Conservation (phyloP, 2,329 filamentous ascomycete species). For the Paraphaeosphaeria minitans region DNA sequence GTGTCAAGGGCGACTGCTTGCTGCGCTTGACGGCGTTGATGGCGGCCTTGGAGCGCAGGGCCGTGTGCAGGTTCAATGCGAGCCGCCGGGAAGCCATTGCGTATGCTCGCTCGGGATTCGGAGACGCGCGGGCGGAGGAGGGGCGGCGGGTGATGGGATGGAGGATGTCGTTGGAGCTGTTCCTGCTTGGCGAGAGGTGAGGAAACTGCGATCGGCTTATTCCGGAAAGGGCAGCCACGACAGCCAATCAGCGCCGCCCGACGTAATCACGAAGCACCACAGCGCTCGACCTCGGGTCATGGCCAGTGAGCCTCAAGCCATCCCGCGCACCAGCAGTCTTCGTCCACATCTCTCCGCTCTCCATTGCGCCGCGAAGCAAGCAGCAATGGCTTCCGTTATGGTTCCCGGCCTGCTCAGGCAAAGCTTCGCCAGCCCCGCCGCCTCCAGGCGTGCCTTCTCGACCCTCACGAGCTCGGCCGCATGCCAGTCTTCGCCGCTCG, state of each 20-base stretch:
- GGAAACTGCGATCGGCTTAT: constrained; percentile 18
- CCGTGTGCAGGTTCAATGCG: constrained; percentile 90
- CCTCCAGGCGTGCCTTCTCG: constrained; percentile 53
- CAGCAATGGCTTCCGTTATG: constrained; percentile 59
- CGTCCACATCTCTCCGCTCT: constrained; percentile 13
- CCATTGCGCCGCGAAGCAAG: constrained; percentile 13
- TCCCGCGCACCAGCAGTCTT: constrained; percentile 13
- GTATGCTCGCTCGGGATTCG: constrained; percentile 36
- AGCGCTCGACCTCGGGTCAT: constrained; percentile 14
- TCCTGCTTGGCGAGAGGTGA: constrained; percentile 32
- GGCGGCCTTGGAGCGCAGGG: constrained; percentile 85
- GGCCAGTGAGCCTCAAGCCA: constrained; percentile 7
- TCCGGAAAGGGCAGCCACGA: constrained; percentile 8
- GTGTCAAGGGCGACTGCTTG: constrained; percentile 67
- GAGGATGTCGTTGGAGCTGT: constrained; percentile 32
- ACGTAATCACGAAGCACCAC: constrained; percentile 11
- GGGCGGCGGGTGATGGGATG: constrained; percentile 33
- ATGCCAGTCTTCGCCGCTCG: constrained; percentile 38
- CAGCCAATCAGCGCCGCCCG: constrained; percentile 15
- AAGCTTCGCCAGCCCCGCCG: constrained; percentile 46
- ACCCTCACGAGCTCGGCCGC: constrained; percentile 47
- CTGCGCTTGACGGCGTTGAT: constrained; percentile 68
- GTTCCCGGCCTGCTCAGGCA: constrained; percentile 57
- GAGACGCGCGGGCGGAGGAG: constrained; percentile 36
- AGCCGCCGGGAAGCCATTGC: constrained; percentile 96